Percentiles rank a stretch among this genome's conserved stretches.
Conservation (phyloP, 345 rosid genomes). For the Salix arbutifolia region DNA sequence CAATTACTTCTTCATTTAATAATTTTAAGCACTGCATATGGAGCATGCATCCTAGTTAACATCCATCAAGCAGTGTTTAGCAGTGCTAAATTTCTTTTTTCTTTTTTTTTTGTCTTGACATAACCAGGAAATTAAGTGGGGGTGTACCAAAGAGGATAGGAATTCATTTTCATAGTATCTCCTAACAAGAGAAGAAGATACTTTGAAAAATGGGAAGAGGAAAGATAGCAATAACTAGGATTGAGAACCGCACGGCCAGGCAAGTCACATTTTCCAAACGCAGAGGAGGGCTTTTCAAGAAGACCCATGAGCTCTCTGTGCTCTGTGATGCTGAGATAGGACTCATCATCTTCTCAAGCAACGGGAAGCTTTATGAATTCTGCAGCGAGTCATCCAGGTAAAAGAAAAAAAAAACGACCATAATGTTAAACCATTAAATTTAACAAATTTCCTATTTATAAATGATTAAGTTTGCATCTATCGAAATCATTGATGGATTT, state of each 20-base stretch:
- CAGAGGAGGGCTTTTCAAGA: conserved; percentile 46
- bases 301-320: conserved; percentile 43
- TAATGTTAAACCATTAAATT: neutral
- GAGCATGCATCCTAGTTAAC: neutral
- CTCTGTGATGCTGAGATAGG: conserved; percentile 50
- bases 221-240: conserved; percentile 39
- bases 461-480: neutral
- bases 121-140: neutral
- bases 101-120: neutral
- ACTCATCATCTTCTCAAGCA: conserved; percentile 44
- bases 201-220: conserved; percentile 39
- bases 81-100: neutral
- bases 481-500: neutral
- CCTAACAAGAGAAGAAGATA: neutral
- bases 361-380: conserved; percentile 38
- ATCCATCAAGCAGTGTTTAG: neutral
- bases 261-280: conserved; percentile 48
- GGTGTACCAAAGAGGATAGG: neutral
- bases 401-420: neutral
- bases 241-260: conserved; percentile 40
- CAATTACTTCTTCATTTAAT: neutral
- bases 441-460: no score
- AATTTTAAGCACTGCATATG: neutral
- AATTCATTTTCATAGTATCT: neutral
- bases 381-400: conserved; percentile 32